Evolutionary conservation across 2,329 filamentous ascomycete genomes (phyloP).

Genomic region (Lasiodiplodia sp.): DNA sequence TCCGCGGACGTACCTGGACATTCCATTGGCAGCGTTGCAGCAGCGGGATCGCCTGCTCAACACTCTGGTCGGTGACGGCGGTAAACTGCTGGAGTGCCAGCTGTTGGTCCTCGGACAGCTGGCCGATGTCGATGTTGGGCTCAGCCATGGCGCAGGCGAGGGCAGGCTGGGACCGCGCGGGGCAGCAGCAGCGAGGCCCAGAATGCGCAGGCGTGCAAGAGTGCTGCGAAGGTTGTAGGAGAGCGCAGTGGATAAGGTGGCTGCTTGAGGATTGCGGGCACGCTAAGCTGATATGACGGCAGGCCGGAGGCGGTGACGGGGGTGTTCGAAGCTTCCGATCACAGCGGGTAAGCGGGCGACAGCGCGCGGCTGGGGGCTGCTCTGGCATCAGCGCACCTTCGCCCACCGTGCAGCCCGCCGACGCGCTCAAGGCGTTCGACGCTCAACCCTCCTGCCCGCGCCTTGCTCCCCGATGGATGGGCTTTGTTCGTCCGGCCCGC

Average conservation of each 20-base stretch:
- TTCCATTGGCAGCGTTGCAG: constrained; percentile 94
- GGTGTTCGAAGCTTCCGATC: constrained; percentile 22
- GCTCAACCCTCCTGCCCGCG: constrained; percentile 9
- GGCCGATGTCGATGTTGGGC: constrained; percentile 62
- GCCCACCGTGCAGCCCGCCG: constrained; percentile 13
- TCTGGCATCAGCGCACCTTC: constrained; percentile 26
- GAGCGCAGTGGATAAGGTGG: constrained; percentile 17
- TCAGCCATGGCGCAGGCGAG: constrained; percentile 20
- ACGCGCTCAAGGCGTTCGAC: constrained; percentile 25
- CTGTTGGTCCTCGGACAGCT: constrained; percentile 80
- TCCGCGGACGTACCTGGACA: constrained; percentile 69
- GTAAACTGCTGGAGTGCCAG: constrained; percentile 87
- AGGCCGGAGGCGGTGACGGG: constrained; percentile 22
- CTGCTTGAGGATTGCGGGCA: not conserved
- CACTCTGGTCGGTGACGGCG: constrained; percentile 83
- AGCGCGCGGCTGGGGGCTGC: constrained; percentile 21
- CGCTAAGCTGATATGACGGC: constrained; percentile 25
- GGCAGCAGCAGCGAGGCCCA: constrained; percentile 5
- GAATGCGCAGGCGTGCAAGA: not conserved
- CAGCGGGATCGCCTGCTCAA: constrained; percentile 77
- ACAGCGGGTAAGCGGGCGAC: constrained; percentile 15
- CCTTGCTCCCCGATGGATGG: constrained; percentile 27
- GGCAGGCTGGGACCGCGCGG: constrained; percentile 11
- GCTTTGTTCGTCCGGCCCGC: constrained; percentile 29
- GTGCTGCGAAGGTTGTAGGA: not conserved